Percentiles rank a stretch among this genome's conserved stretches.
Evolutionary conservation across 2,329 filamentous ascomycete genomes (phyloP).

Genomic region (Madurella fahalii): DNA sequence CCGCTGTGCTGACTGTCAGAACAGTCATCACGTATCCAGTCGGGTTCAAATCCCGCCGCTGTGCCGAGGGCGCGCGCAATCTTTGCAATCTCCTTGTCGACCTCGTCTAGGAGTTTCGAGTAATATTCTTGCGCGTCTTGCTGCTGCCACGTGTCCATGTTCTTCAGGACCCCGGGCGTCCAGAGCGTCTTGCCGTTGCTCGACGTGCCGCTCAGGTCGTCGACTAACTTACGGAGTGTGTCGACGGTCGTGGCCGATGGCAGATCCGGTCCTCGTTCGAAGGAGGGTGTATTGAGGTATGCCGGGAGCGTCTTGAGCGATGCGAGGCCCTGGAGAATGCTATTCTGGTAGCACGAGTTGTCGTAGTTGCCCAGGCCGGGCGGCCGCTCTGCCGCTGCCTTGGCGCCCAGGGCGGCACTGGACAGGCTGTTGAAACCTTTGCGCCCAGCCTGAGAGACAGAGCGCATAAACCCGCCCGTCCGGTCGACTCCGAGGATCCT

Average conservation of each 20-base stretch:
- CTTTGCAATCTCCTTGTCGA: conserved; percentile 70
- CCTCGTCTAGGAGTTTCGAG: conserved; percentile 78
- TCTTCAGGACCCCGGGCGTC: conserved; percentile 78
- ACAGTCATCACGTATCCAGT: conserved; percentile 39
- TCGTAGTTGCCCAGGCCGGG: conserved; percentile 83
- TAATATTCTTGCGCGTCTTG: conserved; percentile 98
- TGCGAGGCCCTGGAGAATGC: conserved; percentile 79
- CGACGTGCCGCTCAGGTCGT: conserved; percentile 62
- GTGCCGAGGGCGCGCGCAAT: conserved; percentile 36
- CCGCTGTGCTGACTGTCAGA: conserved; percentile 49
- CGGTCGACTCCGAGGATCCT: conserved; percentile 58
- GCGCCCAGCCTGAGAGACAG: conserved; percentile 55
- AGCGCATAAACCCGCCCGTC: conserved; percentile 49
- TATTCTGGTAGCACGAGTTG: conserved; percentile 98
- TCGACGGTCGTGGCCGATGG: conserved; percentile 35
- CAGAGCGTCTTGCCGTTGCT: conserved; percentile 76
- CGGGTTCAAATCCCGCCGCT: conserved; percentile 39
- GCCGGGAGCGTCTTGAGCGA: conserved; percentile 65
- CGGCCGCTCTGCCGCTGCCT: conserved; percentile 39
- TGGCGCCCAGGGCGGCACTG: conserved; percentile 38
- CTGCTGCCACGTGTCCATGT: conserved; percentile 91
- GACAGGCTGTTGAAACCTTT: conserved; percentile 53
- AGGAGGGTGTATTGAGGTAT: conserved; percentile 55
- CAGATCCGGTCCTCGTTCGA: conserved; percentile 28
- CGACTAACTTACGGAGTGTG: conserved; percentile 61